Evolutionary conservation across 2,329 filamentous ascomycete genomes (phyloP), one percentile per base, ranked within the genome.

Genomic region (Penicillium verrucosum): DNA sequence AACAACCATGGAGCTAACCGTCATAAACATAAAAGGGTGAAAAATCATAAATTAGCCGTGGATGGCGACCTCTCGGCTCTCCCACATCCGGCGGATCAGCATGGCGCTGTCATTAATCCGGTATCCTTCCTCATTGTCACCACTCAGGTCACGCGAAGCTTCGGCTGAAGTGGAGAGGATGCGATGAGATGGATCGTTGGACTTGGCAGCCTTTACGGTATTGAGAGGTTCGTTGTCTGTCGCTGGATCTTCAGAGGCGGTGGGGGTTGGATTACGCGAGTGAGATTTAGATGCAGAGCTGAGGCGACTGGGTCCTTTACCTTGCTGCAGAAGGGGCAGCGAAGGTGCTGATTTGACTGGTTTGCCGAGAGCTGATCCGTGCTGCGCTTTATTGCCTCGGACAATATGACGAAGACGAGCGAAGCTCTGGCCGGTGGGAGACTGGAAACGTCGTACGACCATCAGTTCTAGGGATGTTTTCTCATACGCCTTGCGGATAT

Each of bases 371-470:
- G 64, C 61, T n/a, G 65, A 61, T 32, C 43, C 60, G 43, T 56
- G 59, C 21, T 60, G 55, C 40, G 46, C 30, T 61, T 68, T 36
- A 59, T 47, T 45, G 23, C 64, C 63, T 49, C 66, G 65, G 27
- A 66, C 49, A 11, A 75, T 55, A 14, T 59, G 56, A n/a, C 68
- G 64, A 32, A 78, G 61, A 32, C 77, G 71, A 30, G 59, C 66
- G 60, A 79, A 73, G 58, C 76, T 78, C 58, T 78, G 75, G 9
- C 70, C 68, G 2, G 75, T 73, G 5, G 77, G 77, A 25, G 72
- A 75, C 54, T 75, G 74, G 59, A 80, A 80, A 21, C 76, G 72
- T 46, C 75, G 73, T 9, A 79, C 76, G 7, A 79, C 77, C 34
- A 68, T 74, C 38, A 79, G 67, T 58, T 79, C 77, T 40, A 73